Base-by-base conservation (phyloP, 2,329 filamentous ascomycete genomes). In the Botryotinia convoluta region DNA sequence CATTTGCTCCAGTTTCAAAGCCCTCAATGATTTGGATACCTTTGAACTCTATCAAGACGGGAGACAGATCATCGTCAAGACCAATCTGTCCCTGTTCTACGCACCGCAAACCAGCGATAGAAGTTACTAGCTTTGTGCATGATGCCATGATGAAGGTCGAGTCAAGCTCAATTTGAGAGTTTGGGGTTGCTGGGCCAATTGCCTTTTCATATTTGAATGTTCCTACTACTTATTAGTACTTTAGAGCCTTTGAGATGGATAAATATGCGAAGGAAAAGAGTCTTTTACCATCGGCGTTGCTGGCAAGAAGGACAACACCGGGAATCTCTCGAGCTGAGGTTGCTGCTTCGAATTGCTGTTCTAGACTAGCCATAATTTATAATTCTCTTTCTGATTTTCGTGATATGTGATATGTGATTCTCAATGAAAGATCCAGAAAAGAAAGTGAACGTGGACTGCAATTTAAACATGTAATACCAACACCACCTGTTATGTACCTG, bases 71-170 rank as follows among this genome's bases (percentile, higher is more conserved):
- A 18, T 88, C 85, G 69, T 89, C 87, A 0, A 89, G 80, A 1
- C 76, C 80, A 35, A 89, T 75, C 8, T 79, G 74, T 0, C 86
- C 86, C 69, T 84, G 81, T 77, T 89, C 88, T 1, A 89, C 87
- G 0, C 88, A 83, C 78, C 89, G 87, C 86, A 90, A 86, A 44
- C 82, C 84, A 0, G 87, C 86, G 16, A 89, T 78, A 0, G 83
- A 85, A 0, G 84, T 82, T 7, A 89, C 79, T 79, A 89, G 83
- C 80, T 90, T 89, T 22, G 88, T 88, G 77, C 86, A 88, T 0
- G 86, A 88, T 0, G 87, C 87, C 7, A 89, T 82, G 86, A 85
- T 88, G 77, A 90, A 92, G 0, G 89, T 82, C 10, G 84, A 88
- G 59, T 92, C 89, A 0, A 89, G 81, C 0, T 85, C 85, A 86